Percentiles rank a stretch among this genome's conserved stretches.
Evolutionary conservation across 495 filamentous ascomycete species (phyloP).

Genomic region (Pyrenopolyporus hunteri): DNA sequence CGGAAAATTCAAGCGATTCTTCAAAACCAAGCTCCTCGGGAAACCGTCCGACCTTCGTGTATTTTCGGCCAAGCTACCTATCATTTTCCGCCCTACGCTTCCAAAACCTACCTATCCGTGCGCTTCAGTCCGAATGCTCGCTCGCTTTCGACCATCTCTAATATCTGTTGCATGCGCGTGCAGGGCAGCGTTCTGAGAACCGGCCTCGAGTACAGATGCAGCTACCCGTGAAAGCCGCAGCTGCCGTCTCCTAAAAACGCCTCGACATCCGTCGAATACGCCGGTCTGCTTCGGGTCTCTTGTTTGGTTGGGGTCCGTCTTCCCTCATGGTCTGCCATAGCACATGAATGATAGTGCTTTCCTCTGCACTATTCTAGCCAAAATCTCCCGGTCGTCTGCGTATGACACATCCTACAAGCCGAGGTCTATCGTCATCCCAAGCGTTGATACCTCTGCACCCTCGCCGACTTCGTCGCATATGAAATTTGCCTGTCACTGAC

Average conservation of each 20-base stretch:
- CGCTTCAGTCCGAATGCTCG: slow-evolving; percentile 7
- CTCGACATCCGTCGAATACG: background rate
- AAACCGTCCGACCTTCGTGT: background rate
- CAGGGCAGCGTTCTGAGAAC: background rate
- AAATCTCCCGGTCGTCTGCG: slow-evolving; percentile 9
- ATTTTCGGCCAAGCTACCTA: slow-evolving; percentile 5
- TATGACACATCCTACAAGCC: slow-evolving; percentile 1
- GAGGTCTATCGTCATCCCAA: background rate
- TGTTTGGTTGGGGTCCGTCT: slow-evolving; percentile 3
- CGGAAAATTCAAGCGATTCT: background rate
- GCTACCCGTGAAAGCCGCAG: background rate
- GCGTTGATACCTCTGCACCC: background rate
- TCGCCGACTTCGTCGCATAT: background rate
- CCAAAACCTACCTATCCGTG: background rate
- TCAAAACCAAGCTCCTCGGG: background rate
- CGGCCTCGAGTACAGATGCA: slow-evolving; percentile 4
- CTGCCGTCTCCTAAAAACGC: background rate
- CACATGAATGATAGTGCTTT: background rate
- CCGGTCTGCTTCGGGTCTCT: background rate
- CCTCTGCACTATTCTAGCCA: background rate
- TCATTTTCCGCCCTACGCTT: too few relatives aligned
- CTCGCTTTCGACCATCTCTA: slow-evolving; percentile 4
- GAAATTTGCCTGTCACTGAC: too few relatives aligned
- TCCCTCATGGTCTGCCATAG: slow-evolving; percentile 5
- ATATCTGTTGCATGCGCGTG: slow-evolving; percentile 2